Base-by-base conservation (phyloP, 2,329 filamentous ascomycete species). In the Penicillium corylophilum region DNA sequence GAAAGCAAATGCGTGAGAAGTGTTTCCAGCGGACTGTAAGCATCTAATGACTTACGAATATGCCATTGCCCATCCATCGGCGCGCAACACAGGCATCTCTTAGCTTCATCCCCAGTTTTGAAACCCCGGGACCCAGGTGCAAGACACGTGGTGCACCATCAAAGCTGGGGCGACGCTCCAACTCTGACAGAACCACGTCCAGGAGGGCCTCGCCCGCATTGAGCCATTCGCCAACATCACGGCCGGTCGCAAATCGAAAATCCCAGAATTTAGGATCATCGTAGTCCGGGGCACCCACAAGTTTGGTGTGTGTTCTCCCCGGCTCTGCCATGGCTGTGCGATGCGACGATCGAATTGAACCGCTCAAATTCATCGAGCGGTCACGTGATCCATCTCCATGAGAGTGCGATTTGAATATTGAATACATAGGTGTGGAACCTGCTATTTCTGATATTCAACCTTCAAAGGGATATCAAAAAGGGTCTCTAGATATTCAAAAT, bases 191-290 rank as follows among this genome's bases (percentile, higher is more conserved):
- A 4, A 60, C 61, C 3, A 57, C 55, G 8, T 68, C 67, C 18
- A 71, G 48, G 10, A 71, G 51, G 18, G 50, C 48, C 23, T 71
- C 65, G 26, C 70, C 70, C 1, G 68, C 48, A 42, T 71, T 72
- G 50, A 72, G 48, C 70, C 70, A 72, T 58, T 72, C 70, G 23
- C 70, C 69, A 13, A 70, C 64, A 63, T 72, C 70, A 13, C 57
- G 57, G n/a, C 68, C 67, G n/a, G 60, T 66, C 26, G 65, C 65
- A 46, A 72, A 72, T 29, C 64, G 66, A 8, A 26, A 46, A 48
- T 72, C 64, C 70, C 70, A 72, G 55, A 64, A 72, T 9, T 52
- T 44, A 1, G 68, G 54, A 8, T 65, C 57, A 35, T 72, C 69
- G 36, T 72, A 72, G 31, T 71, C 68, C 5, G 68, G 64, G 22